Evolutionary conservation across 805 yeast species (phyloP).

Genomic region (Ogataea glucozyma): DNA sequence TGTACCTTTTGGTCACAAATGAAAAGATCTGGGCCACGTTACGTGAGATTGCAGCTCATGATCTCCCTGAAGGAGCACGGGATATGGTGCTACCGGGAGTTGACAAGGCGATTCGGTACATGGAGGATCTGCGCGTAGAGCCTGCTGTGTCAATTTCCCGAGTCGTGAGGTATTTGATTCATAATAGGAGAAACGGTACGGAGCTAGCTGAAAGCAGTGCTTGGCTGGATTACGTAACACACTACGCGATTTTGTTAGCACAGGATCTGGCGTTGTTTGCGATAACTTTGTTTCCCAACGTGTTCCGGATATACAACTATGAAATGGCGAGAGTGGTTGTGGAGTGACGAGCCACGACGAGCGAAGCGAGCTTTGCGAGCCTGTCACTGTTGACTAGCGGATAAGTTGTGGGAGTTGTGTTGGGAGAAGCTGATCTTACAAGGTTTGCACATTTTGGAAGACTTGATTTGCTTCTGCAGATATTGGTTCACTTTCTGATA

Average conservation of each 20-base stretch:
- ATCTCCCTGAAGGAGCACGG: conserved; percentile 7
- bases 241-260: conserved; percentile 11
- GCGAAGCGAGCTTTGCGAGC: too few species aligned
- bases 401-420: too few species aligned
- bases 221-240: neutral
- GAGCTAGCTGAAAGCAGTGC: neutral
- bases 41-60: conserved; percentile 8
- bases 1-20: conserved; percentile 6
- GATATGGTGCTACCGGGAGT: conserved; percentile 5
- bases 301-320: conserved; percentile 17
- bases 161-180: conserved; percentile 10
- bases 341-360: too few species aligned
- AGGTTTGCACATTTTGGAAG: too few species aligned
- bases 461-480: too few species aligned
- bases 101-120: neutral
- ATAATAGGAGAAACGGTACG: conserved; percentile 10
- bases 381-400: too few species aligned
- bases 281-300: conserved; percentile 23
- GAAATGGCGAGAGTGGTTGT: conserved; percentile 12
- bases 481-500: too few species aligned
- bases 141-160: neutral
- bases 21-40: conserved; percentile 6
- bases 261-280: conserved; percentile 23
- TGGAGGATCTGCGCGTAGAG: neutral
- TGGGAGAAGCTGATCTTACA: too few species aligned